Percentiles rank a stretch among this genome's conserved stretches.
Conservation (phyloP, 257 asterid genomes). For the Marsdenia floribunda region DNA sequence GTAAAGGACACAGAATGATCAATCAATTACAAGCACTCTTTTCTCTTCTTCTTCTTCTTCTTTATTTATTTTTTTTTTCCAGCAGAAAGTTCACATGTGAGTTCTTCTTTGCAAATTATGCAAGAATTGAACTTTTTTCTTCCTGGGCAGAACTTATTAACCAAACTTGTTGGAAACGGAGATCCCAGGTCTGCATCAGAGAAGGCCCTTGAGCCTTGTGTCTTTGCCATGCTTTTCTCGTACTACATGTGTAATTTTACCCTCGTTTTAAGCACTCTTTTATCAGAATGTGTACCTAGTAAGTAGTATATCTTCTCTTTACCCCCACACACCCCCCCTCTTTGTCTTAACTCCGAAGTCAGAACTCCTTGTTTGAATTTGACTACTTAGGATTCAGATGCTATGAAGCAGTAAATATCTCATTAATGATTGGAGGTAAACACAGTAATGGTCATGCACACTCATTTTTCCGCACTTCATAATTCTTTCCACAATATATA, state of each 20-base stretch:
- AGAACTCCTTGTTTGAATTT: background rate
- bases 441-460: background rate
- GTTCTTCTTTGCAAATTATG: background rate
- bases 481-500: no score
- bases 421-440: background rate
- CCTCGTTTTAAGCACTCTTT: conserved; percentile 11
- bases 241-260: background rate
- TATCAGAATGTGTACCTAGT: conserved; percentile 12
- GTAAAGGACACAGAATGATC: background rate
- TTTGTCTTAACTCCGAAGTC: background rate
- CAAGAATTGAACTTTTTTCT: conserved; percentile 1
- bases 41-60: background rate
- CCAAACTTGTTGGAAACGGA: conserved; percentile 21
- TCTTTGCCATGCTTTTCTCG: conserved; percentile 8
- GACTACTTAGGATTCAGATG: background rate
- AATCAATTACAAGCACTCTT: background rate
- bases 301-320: background rate
- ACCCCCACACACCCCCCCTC: no score
- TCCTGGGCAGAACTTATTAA: background rate
- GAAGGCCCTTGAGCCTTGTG: conserved; percentile 26
- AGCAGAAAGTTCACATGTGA: conserved; percentile 2
- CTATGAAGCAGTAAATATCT: background rate
- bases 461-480: no score
- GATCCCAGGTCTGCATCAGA: conserved; percentile 12
- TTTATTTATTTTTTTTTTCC: conserved; percentile 11